These are phyloP conservation scores for Mrakia frigida DNA, from an alignment of 768 basidiomycete genomes.

Conservation along the genomic window DNA sequence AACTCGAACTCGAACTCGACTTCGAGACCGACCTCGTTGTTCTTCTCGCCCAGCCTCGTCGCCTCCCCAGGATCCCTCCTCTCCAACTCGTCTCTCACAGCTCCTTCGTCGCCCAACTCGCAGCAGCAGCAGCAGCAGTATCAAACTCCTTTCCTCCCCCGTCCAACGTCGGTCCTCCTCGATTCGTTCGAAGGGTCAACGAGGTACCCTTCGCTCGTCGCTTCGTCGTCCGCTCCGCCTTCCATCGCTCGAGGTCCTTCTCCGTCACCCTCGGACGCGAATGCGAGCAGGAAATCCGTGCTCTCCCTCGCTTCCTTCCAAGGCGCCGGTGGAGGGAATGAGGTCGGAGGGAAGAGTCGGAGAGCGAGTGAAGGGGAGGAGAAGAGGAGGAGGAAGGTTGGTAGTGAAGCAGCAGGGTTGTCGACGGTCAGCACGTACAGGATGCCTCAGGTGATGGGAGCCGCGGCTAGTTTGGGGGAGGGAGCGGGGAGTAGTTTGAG, in stretches of 20 bases:
- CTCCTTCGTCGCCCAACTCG: background rate
- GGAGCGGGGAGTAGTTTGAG: constrained; percentile 26
- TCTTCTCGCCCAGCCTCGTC: constrained; percentile 11
- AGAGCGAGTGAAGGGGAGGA: background rate
- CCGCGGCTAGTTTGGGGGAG: constrained; percentile 3
- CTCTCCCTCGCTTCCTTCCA: background rate
- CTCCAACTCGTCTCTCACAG: background rate
- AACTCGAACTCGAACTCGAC: background rate
- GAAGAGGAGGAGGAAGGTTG: background rate
- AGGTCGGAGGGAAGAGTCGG: background rate
- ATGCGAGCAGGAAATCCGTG: background rate
- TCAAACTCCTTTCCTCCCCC: constrained; percentile 21
- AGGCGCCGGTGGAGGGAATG: background rate
- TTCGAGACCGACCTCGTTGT: background rate
- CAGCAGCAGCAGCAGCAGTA: too few relatives aligned
- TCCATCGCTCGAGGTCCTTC: constrained; percentile 1
- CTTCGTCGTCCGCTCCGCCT: constrained; percentile 7
- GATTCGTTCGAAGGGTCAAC: constrained; percentile 16
- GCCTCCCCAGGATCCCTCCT: background rate
- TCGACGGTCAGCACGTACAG: constrained; percentile 15
- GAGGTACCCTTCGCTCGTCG: constrained; percentile 12
- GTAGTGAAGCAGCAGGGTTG: background rate
- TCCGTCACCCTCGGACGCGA: too few relatives aligned
- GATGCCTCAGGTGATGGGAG: constrained; percentile 31
- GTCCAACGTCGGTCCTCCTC: constrained; percentile 29